These are phyloP conservation scores for Trametes villosa DNA, from an alignment of 768 basidiomycete species.

Conservation along the genomic window DNA sequence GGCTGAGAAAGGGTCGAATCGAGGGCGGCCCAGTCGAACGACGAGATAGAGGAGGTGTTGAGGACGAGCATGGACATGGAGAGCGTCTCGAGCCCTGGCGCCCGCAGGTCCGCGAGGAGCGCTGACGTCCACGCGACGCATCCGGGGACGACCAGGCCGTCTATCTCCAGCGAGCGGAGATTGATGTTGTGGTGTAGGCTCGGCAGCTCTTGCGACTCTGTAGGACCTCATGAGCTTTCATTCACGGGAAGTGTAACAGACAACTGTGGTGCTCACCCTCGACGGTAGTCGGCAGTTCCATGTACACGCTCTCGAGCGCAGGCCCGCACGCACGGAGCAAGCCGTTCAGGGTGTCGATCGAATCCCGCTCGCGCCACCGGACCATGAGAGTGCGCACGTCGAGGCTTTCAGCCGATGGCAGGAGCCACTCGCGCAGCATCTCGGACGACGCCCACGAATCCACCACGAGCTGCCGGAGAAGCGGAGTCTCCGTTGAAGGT, in stretches of 20 bases:
- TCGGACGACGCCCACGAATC: slow-evolving; percentile 21
- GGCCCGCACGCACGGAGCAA: slow-evolving; percentile 20
- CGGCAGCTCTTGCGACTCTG: slow-evolving; percentile 14
- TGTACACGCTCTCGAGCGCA: slow-evolving; percentile 18
- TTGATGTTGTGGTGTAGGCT: slow-evolving; percentile 7
- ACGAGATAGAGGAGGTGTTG: slow-evolving; percentile 5
- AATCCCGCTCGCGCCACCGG: slow-evolving; percentile 21
- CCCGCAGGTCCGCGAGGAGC: slow-evolving; percentile 3
- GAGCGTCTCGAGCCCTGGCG: slow-evolving; percentile 16
- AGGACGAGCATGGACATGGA: slow-evolving; percentile 18
- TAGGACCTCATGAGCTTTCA: neutral
- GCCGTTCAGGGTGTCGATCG: slow-evolving; percentile 13
- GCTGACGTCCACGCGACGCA: slow-evolving; percentile 13
- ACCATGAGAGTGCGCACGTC: slow-evolving; percentile 13
- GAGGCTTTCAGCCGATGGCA: slow-evolving; percentile 7
- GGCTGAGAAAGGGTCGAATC: slow-evolving; percentile 7
- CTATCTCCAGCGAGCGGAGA: slow-evolving; percentile 19
- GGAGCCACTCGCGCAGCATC: slow-evolving; percentile 18
- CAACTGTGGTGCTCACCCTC: slow-evolving; percentile 6
- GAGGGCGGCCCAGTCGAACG: slow-evolving; percentile 18
- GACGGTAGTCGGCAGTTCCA: slow-evolving; percentile 17
- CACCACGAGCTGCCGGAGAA: slow-evolving; percentile 19
- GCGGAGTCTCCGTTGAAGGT: neutral
- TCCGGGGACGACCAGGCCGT: slow-evolving; percentile 21
- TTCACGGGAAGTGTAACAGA: neutral